Evolutionary conservation across 176 grass and related monocot genomes (phyloP).

Genomic region (Phoenix dactylifera): DNA sequence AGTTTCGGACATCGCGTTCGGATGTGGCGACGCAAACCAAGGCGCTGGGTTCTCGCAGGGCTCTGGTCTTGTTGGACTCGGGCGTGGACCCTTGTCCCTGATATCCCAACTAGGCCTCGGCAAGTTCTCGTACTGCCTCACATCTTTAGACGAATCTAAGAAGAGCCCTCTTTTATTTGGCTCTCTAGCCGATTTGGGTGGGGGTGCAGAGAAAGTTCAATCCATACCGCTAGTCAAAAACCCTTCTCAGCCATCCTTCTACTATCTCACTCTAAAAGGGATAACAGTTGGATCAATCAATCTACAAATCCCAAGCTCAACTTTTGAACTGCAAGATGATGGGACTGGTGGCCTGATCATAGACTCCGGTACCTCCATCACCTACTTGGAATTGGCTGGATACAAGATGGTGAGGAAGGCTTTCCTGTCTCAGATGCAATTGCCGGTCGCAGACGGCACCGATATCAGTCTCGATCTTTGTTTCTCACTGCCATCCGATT

Average conservation of each 20-base stretch:
- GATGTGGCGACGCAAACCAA: slow-evolving; percentile 30
- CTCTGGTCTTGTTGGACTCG: slow-evolving; percentile 53
- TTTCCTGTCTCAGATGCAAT: slow-evolving; percentile 33
- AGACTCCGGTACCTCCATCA: slow-evolving; percentile 46
- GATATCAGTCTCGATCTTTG: slow-evolving; percentile 53
- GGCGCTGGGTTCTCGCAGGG: slow-evolving; percentile 16
- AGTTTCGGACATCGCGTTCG: slow-evolving; percentile 27
- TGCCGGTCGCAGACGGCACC: slow-evolving; percentile 14
- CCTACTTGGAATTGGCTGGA: slow-evolving; percentile 22
- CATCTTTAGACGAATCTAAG: slow-evolving; percentile 20
- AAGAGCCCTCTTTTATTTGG: slow-evolving; percentile 48
- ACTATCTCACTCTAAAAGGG: slow-evolving; percentile 36
- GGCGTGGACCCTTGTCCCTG: slow-evolving; percentile 41
- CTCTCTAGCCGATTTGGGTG: slow-evolving; percentile 20
- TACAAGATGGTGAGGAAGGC: slow-evolving; percentile 21
- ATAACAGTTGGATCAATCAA: slow-evolving; percentile 35
- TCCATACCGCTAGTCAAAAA: slow-evolving; percentile 29
- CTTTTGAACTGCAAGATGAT: slow-evolving; percentile 20
- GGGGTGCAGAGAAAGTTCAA: slow-evolving; percentile 2
- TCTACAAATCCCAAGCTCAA: slow-evolving; percentile 25
- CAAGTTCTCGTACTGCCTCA: slow-evolving; percentile 65
- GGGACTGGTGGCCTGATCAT: slow-evolving; percentile 43
- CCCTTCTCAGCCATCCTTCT: background rate
- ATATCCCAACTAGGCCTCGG: slow-evolving; percentile 47
- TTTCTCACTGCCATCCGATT: slow-evolving; percentile 30